Conservation (phyloP, 2,329 filamentous ascomycete species). For the Dendryphion nanum region DNA sequence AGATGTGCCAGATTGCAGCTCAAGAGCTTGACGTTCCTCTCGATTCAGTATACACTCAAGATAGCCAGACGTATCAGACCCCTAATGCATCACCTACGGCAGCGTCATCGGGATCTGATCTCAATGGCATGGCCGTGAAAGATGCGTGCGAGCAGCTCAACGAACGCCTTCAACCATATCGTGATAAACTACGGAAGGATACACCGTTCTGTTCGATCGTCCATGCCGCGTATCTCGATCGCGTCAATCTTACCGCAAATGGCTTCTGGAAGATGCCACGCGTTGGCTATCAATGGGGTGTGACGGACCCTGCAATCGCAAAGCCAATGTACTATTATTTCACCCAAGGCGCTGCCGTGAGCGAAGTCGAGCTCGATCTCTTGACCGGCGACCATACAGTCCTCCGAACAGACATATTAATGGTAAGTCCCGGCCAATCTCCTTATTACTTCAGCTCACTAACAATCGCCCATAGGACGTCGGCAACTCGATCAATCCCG, state of each 20-base stretch:
- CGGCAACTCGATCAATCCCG: constrained; percentile 72
- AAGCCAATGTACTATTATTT: constrained; percentile 94
- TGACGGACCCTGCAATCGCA: constrained; percentile 30
- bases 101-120: constrained; percentile 86
- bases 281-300: constrained; percentile 87
- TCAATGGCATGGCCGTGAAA: constrained; percentile 91
- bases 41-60: constrained; percentile 79
- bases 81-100: constrained; percentile 90
- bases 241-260: constrained; percentile 90
- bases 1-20: constrained; percentile 92
- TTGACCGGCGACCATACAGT: constrained; percentile 92
- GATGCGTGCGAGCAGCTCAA: constrained; percentile 91
- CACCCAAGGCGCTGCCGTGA: constrained; percentile 77
- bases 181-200: constrained; percentile 72
- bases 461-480: constrained; percentile 60
- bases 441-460: constrained; percentile 3
- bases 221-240: constrained; percentile 88
- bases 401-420: constrained; percentile 84
- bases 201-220: constrained; percentile 84
- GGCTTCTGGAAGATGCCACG: constrained; percentile 97
- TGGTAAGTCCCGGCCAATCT: constrained; percentile 49
- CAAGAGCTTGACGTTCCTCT: constrained; percentile 83
- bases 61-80: constrained; percentile 83
- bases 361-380: constrained; percentile 88
- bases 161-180: constrained; percentile 77